Evolutionary conservation across 257 asterid genomes (phyloP).

Genomic region (Nicotiana undulata): DNA sequence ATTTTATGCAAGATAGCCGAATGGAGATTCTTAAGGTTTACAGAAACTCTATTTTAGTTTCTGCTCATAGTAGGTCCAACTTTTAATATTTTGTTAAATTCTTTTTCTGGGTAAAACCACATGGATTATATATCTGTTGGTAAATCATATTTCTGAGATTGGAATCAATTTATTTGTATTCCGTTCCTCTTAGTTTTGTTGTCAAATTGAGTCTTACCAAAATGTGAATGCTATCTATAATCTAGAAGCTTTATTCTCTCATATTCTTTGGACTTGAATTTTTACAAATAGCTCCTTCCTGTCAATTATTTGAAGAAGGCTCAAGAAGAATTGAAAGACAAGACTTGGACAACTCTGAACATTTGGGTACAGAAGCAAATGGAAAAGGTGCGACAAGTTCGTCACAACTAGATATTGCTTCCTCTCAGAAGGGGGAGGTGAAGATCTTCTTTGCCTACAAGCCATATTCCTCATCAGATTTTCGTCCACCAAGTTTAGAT

Average conservation of each 20-base stretch:
- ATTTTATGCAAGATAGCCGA: neutral
- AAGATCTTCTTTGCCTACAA: slow-evolving; percentile 22
- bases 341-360: slow-evolving; percentile 9
- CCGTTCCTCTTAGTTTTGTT: neutral
- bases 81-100: neutral
- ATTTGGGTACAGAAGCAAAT: slow-evolving; percentile 9
- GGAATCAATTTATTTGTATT: neutral
- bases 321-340: slow-evolving; percentile 16
- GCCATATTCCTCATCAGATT: slow-evolving; percentile 10
- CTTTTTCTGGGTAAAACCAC: neutral
- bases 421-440: slow-evolving; percentile 33
- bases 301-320: slow-evolving; percentile 13
- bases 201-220: neutral
- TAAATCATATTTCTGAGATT: neutral
- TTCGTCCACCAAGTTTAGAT: slow-evolving; percentile 23
- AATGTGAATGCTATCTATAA: neutral
- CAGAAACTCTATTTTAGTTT: neutral
- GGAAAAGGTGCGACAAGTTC: slow-evolving; percentile 2
- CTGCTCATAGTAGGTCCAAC: neutral
- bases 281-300: slow-evolving; percentile 6
- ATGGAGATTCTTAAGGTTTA: neutral
- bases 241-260: neutral
- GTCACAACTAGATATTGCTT: slow-evolving; percentile 28
- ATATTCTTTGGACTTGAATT: neutral
- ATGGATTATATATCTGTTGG: neutral